Base-by-base conservation (phyloP, 2,329 filamentous ascomycete genomes). In the Verticillium klebahnii region DNA sequence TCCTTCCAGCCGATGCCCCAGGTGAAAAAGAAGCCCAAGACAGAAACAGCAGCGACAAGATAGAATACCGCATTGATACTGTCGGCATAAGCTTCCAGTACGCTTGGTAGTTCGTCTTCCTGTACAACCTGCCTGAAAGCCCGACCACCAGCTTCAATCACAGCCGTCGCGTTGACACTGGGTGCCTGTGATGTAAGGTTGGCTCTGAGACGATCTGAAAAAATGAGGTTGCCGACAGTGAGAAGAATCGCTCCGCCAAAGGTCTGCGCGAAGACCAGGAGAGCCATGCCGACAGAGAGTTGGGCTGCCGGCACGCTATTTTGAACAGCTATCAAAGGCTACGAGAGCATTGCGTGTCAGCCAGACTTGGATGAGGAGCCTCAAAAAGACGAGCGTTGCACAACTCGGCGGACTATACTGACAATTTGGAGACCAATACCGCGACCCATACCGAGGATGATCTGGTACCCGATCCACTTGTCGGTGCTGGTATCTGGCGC, bases 231-330 rank as follows among this genome's bases (percentile, higher is more conserved):
- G 31, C 64, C 65, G 23, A 67, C 64, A 3, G 78, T 77, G 34
- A 83, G 71, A 67, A 81, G 79, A 25, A 84, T 72, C 2, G 82
- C 77, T 17, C 80, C 78, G 7, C 79, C 79, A 62, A 82, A 73
- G 5, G 76, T 80, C 63, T 82, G 78, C 34, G 72, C 70, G 64
- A 81, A 70, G 62, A 66, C 64, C 1, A 74, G 61, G 2, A 69
- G 67, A 0, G 72, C 70, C 25, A 69, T 73, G 1, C 66, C 71
- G 15, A 74, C 67, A 0, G 71, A 68, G 0, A 66, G 66, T 6
- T 69, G 60, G 11, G 69, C 66, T 0, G 71, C 65, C 1, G 60
- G 64, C 0, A 69, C 61, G 39, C 70, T 68, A 11, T 71, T 65
- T 15, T 74, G 73, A 2, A 73, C 67, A 1, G 72, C 71, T 9